A percentile compares a stretch with the other conserved stretches of the same genome.
These are phyloP conservation scores for Pseudogymnoascus sp. DNA, from an alignment of 2,329 filamentous ascomycete species.

Conservation along the genomic window DNA sequence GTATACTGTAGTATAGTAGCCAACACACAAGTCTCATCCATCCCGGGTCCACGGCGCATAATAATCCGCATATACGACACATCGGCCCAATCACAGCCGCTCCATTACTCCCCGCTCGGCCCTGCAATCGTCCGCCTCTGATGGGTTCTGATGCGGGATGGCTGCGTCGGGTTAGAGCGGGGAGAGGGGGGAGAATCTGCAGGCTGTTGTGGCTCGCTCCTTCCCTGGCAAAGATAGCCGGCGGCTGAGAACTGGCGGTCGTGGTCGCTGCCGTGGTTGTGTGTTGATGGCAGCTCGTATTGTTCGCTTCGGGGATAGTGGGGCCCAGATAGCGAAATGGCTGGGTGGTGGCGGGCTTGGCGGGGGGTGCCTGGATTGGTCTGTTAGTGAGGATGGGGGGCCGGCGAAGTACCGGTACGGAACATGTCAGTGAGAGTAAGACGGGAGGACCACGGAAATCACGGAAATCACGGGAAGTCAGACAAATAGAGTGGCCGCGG, in stretches of 20 bases:
- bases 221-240: constrained; percentile 1
- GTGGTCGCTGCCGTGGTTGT: not conserved
- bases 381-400: not conserved
- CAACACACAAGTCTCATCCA: not conserved
- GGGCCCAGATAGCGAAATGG: not conserved
- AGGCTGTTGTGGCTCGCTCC: not conserved
- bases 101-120: not conserved
- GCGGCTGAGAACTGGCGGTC: not conserved
- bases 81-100: not conserved
- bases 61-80: constrained; percentile 3
- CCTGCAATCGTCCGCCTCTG: not conserved
- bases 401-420: not conserved
- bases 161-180: not conserved
- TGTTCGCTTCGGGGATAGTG: not conserved
- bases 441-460: not conserved
- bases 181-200: not conserved
- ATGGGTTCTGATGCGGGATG: not conserved
- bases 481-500: not conserved
- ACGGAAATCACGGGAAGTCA: not conserved
- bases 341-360: not conserved
- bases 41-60: not conserved
- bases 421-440: not conserved
- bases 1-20: not conserved
- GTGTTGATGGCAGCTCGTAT: not conserved
- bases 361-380: not conserved